Evolutionary conservation across 257 asterid genomes (phyloP).

Genomic region (Plectranthus barbatus): DNA sequence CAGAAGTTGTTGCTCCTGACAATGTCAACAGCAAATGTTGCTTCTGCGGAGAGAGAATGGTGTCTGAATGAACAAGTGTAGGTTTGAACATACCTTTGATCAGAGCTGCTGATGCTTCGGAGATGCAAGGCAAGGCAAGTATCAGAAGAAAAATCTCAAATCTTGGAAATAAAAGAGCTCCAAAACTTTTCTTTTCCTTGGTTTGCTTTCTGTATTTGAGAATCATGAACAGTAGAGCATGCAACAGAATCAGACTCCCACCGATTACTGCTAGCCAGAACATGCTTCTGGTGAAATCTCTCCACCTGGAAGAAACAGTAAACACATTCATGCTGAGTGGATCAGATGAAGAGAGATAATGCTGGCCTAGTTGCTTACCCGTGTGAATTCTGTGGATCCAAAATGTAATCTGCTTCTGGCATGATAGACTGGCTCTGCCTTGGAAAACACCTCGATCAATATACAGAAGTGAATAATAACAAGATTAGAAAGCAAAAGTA

Average conservation of each 20-base stretch:
- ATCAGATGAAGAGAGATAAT: too few relatives aligned
- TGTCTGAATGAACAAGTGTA: background rate
- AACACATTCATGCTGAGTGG: background rate
- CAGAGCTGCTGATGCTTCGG: constrained; percentile 63
- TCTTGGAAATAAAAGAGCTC: constrained; percentile 67
- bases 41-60: background rate
- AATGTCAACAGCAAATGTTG: background rate
- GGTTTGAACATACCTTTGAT: constrained; percentile 47
- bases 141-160: constrained; percentile 68
- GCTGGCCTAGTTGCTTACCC: constrained; percentile 39
- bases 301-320: constrained; percentile 49
- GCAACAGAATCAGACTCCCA: constrained; percentile 49
- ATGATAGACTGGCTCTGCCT: constrained; percentile 52
- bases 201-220: constrained; percentile 36
- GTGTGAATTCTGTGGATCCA: constrained; percentile 63
- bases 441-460: constrained; percentile 18
- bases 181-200: constrained; percentile 45
- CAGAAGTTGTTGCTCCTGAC: constrained; percentile 65
- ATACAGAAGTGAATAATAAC: background rate
- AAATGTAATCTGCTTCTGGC: constrained; percentile 72
- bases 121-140: constrained; percentile 71
- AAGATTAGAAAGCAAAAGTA: background rate
- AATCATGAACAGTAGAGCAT: constrained; percentile 40
- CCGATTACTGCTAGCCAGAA: constrained; percentile 72
- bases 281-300: constrained; percentile 80